A percentile compares a stretch with the other conserved stretches of the same genome.
Conservation (phyloP, 2,329 filamentous ascomycete species). For the Rhynchosporium graminicola region DNA sequence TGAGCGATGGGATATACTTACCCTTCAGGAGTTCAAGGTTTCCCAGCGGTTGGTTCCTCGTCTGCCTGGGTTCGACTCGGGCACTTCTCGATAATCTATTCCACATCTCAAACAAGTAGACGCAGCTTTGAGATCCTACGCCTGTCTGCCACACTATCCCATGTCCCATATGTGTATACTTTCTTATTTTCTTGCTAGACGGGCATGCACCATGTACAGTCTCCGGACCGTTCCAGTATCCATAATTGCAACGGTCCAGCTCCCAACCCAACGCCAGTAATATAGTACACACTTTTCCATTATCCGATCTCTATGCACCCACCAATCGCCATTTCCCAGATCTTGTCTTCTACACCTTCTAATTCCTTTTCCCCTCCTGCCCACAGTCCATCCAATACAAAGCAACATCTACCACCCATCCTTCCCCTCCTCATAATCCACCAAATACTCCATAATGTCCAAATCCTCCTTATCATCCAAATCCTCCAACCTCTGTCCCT, state of each 20-base stretch:
- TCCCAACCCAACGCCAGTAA: slow-evolving; percentile 1
- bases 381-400: background rate
- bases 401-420: slow-evolving; percentile 32
- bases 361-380: background rate
- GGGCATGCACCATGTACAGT: background rate
- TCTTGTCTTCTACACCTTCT: too few species aligned
- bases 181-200: background rate
- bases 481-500: slow-evolving; percentile 51
- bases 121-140: too few species aligned
- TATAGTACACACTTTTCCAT: background rate
- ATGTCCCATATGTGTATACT: background rate
- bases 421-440: slow-evolving; percentile 46
- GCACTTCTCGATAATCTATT: too few species aligned
- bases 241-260: background rate
- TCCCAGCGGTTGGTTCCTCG: too few species aligned
- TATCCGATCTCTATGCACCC: too few species aligned
- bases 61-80: too few species aligned
- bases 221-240: background rate
- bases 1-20: too few species aligned
- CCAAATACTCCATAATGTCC: slow-evolving; percentile 72
- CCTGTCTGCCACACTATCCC: too few species aligned
- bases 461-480: slow-evolving; percentile 68
- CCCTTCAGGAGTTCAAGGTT: too few species aligned
- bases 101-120: too few species aligned
- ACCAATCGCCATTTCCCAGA: too few species aligned